These are phyloP conservation scores for Mycosphaerella arachidis DNA, from an alignment of 2,329 filamentous ascomycete species.

Conservation along the genomic window DNA sequence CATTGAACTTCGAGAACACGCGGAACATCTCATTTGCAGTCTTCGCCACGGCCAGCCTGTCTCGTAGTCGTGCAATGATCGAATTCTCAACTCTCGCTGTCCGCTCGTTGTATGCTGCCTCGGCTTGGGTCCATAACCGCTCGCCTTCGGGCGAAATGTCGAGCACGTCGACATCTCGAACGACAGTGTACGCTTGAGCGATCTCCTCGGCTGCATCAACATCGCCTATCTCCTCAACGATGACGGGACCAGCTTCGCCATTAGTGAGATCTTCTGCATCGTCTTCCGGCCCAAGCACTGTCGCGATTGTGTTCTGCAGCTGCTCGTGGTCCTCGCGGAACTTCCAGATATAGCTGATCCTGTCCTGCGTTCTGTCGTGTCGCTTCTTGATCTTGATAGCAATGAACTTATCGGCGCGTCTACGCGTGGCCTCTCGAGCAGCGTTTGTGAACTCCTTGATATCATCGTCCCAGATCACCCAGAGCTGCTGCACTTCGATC, in stretches of 20 bases:
- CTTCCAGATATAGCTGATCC: slow-evolving; percentile 86
- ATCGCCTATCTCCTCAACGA: slow-evolving; percentile 92
- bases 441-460: slow-evolving; percentile 98
- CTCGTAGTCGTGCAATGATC: slow-evolving; percentile 89
- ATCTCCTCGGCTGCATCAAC: slow-evolving; percentile 97
- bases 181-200: slow-evolving; percentile 83
- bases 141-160: slow-evolving; percentile 90
- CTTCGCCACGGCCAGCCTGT: slow-evolving; percentile 90
- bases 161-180: slow-evolving; percentile 91
- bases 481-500: slow-evolving; percentile 77
- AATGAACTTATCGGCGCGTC: slow-evolving; percentile 95
- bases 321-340: slow-evolving; percentile 98
- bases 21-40: slow-evolving; percentile 99
- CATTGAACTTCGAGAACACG: slow-evolving; percentile 99
- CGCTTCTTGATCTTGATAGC: slow-evolving; percentile 91
- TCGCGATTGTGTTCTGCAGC: slow-evolving; percentile 90
- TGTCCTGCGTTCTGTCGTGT: slow-evolving; percentile 82
- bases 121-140: slow-evolving; percentile 84
- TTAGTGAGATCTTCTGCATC: slow-evolving; percentile 51
- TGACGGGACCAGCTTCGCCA: slow-evolving; percentile 59
- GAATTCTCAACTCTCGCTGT: slow-evolving; percentile 97
- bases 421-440: slow-evolving; percentile 86
- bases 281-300: slow-evolving; percentile 72
- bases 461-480: slow-evolving; percentile 89
- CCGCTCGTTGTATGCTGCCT: slow-evolving; percentile 94